These are phyloP conservation scores for Mucor plumbeus DNA, from an alignment of 371 early-diverging fungal species.

Conservation along the genomic window DNA sequence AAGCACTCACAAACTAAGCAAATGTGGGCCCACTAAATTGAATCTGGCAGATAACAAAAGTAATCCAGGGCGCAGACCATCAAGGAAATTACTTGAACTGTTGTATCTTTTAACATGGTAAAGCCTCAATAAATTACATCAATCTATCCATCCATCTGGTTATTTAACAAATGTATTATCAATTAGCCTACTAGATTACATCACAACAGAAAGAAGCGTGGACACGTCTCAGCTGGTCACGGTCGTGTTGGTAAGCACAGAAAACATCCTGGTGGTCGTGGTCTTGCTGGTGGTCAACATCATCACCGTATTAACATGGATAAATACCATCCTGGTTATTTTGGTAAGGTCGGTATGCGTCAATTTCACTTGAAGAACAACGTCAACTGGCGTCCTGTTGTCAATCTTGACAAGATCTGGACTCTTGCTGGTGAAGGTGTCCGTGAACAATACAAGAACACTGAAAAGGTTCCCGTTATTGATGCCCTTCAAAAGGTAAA, in stretches of 20 bases:
- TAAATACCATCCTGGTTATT: conserved; percentile 99
- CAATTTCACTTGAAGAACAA: conserved; percentile 98
- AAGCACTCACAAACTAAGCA: not conserved
- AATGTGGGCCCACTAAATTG: not conserved
- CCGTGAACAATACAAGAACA: conserved; percentile 86
- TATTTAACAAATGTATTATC: not conserved
- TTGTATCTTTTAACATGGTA: conserved; percentile 23
- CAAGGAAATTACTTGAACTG: conserved; percentile 11
- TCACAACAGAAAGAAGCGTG: conserved; percentile 90
- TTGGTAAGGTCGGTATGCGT: conserved; percentile 99
- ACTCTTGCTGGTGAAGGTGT: conserved; percentile 92
- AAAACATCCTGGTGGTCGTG: conserved; percentile 99
- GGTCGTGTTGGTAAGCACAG: conserved; percentile 99
- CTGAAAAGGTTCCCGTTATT: conserved; percentile 93
- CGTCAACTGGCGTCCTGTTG: conserved; percentile 83
- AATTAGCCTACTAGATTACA: conserved; percentile 83
- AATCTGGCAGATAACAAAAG: not conserved
- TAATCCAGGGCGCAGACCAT: conserved; percentile 3
- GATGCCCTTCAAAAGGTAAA: conserved; percentile 82
- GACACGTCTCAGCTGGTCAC: conserved; percentile 94
- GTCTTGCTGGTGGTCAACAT: conserved; percentile 99
- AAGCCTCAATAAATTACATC: not conserved
- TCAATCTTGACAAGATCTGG: conserved; percentile 97
- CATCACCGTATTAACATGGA: conserved; percentile 99
- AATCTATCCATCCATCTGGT: conserved; percentile 10